phyloP scores from a whole-genome alignment of 495 filamentous ascomycete species.

The Aspergillus avenaceus region DNA sequence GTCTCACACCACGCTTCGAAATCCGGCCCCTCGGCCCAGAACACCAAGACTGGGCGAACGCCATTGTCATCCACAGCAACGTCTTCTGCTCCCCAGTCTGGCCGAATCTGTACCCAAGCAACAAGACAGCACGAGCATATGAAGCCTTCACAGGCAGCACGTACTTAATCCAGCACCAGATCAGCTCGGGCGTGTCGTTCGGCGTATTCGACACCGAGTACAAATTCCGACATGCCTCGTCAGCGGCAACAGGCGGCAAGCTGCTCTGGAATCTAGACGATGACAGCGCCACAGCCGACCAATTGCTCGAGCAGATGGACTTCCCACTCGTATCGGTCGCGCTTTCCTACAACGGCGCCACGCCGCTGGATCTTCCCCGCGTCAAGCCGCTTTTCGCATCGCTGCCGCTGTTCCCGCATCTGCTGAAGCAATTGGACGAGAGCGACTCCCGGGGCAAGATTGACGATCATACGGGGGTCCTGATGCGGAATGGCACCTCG shows the following conservation, averaged over 20 bases:
- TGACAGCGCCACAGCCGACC: slow-evolving; percentile 14
- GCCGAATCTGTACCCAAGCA: slow-evolving; percentile 22
- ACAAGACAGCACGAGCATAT: slow-evolving; percentile 20
- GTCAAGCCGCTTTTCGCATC: slow-evolving; percentile 20
- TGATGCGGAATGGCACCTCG: slow-evolving; percentile 35
- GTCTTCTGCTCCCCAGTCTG: slow-evolving; percentile 33
- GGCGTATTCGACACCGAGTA: slow-evolving; percentile 46
- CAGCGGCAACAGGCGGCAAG: slow-evolving; percentile 29
- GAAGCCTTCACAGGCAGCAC: slow-evolving; percentile 2
- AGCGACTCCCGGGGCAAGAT: slow-evolving; percentile 23
- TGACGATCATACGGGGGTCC: slow-evolving; percentile 22
- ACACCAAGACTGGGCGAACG: slow-evolving; percentile 32
- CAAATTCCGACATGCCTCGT: slow-evolving; percentile 36
- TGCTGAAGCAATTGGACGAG: not conserved
- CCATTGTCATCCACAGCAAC: slow-evolving; percentile 34
- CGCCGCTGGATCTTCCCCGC: slow-evolving; percentile 23
- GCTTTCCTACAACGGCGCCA: slow-evolving; percentile 30
- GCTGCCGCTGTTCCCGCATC: slow-evolving; percentile 23
- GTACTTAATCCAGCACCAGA: slow-evolving; percentile 26
- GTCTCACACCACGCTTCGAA: slow-evolving; percentile 22
- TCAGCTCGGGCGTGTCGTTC: slow-evolving; percentile 35
- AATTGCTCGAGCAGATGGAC: slow-evolving; percentile 34
- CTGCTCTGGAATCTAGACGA: slow-evolving; percentile 37
- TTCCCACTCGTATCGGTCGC: slow-evolving; percentile 40
- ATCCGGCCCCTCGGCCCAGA: slow-evolving; percentile 31